These are phyloP conservation scores for Epithemia pelagica DNA, from an alignment of 108 stramenopile genomes.

Conservation along the genomic window DNA sequence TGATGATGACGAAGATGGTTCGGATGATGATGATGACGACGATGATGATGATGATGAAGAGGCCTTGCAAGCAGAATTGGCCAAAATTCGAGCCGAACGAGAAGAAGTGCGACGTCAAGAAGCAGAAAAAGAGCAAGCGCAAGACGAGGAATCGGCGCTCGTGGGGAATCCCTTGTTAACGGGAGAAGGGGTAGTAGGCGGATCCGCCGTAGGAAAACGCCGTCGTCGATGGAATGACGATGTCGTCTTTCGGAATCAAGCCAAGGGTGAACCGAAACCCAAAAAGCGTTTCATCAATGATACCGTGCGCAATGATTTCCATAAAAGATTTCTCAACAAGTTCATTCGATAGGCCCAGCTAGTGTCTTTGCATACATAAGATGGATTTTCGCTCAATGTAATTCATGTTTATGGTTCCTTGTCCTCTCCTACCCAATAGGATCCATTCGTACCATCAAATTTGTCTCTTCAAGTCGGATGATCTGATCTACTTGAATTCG, in stretches of 20 bases:
- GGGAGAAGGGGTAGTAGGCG: constrained; percentile 13
- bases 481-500: too few relatives aligned
- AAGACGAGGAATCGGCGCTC: constrained; percentile 81
- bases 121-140: constrained; percentile 55
- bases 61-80: constrained; percentile 86
- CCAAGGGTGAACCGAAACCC: constrained; percentile 78
- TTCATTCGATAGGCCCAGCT: constrained; percentile 91
- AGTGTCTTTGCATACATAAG: too few relatives aligned
- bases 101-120: constrained; percentile 66
- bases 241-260: constrained; percentile 96
- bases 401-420: too few relatives aligned
- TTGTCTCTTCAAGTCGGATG: too few relatives aligned
- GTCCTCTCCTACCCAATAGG: too few relatives aligned
- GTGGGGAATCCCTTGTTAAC: constrained; percentile 84
- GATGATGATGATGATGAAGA: constrained; percentile 93
- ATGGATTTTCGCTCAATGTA: too few relatives aligned
- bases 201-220: constrained; percentile 6
- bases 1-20: constrained; percentile 42
- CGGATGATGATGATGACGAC: constrained; percentile 58
- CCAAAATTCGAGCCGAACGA: constrained; percentile 84
- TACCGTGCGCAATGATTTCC: constrained; percentile 95
- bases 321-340: constrained; percentile 91
- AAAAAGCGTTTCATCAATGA: constrained; percentile 96
- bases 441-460: too few relatives aligned
- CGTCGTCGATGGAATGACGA: constrained; percentile 94